Conservation (phyloP, 2,329 filamentous ascomycete species). For the Lachnellula hyalina region DNA sequence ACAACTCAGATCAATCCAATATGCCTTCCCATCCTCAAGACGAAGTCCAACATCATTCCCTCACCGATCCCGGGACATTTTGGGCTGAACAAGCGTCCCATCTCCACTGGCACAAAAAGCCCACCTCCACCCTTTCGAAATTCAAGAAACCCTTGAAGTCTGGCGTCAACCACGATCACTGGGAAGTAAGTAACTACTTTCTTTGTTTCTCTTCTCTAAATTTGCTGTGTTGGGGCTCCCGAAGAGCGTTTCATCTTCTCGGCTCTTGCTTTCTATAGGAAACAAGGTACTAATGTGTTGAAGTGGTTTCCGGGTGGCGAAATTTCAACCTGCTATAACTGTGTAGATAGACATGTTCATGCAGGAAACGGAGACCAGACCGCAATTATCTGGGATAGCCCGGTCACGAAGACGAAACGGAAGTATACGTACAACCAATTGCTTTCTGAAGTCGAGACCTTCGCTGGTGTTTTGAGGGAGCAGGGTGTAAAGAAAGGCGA, state of each 20-base stretch:
- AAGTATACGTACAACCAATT: slow-evolving; percentile 70
- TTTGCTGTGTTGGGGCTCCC: too few species aligned
- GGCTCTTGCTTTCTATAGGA: too few species aligned
- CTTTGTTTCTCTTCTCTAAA: too few species aligned
- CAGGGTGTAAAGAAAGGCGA: slow-evolving; percentile 79
- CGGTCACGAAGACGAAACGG: slow-evolving; percentile 69
- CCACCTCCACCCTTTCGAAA: slow-evolving; percentile 54
- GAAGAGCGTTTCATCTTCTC: too few species aligned
- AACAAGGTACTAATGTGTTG: too few species aligned
- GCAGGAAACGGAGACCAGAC: slow-evolving; percentile 67
- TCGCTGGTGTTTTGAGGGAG: slow-evolving; percentile 76
- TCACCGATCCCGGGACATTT: slow-evolving; percentile 65
- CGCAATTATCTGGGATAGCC: slow-evolving; percentile 84
- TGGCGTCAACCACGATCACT: slow-evolving; percentile 64
- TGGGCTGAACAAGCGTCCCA: slow-evolving; percentile 71
- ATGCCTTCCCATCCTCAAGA: slow-evolving; percentile 31
- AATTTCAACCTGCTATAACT: slow-evolving; percentile 90
- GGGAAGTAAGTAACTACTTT: slow-evolving; percentile 43
- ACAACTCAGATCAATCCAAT: slow-evolving; percentile 1
- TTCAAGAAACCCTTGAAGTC: slow-evolving; percentile 58
- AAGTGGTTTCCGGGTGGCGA: slow-evolving; percentile 81
- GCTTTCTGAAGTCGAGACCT: slow-evolving; percentile 71
- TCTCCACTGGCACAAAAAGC: slow-evolving; percentile 76
- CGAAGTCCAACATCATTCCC: slow-evolving; percentile 42
- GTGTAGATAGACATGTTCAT: slow-evolving; percentile 81